A percentile compares a stretch with the other conserved stretches of the same genome.
These are phyloP conservation scores for Talaromyces adpressus DNA, from an alignment of 495 filamentous ascomycete genomes.

Conservation along the genomic window DNA sequence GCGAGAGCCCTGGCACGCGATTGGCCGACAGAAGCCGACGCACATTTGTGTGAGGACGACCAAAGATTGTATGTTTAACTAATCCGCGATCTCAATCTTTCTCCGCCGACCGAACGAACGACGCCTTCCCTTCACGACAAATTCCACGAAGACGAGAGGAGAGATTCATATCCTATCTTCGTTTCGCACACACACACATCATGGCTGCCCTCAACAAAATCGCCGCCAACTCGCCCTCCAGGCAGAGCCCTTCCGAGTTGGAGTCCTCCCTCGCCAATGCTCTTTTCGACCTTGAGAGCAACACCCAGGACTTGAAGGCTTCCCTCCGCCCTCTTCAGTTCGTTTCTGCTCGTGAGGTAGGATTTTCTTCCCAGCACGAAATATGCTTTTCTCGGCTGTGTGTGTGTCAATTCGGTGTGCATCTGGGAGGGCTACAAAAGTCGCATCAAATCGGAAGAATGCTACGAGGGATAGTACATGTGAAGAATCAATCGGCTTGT, in stretches of 20 bases:
- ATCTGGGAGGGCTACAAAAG: constrained; percentile 8
- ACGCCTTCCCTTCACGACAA: constrained; percentile 15
- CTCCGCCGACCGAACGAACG: constrained; percentile 7
- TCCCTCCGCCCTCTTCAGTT: constrained; percentile 94
- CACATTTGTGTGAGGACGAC: constrained; percentile 20
- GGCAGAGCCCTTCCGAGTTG: constrained; percentile 87
- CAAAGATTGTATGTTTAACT: constrained; percentile 3
- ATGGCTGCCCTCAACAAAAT: constrained; percentile 92
- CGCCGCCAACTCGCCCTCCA: constrained; percentile 88
- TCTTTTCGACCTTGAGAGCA: constrained; percentile 96
- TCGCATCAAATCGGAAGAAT: constrained; percentile 12
- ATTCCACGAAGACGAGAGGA: constrained; percentile 1
- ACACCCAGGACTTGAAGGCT: constrained; percentile 91
- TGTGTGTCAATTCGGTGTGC: neutral
- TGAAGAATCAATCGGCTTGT: neutral
- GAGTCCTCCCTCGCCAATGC: constrained; percentile 90
- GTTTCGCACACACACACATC: constrained; percentile 15
- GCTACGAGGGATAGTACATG: constrained; percentile 1
- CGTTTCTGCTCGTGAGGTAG: constrained; percentile 95
- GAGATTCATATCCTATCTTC: neutral
- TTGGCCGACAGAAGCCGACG: constrained; percentile 16
- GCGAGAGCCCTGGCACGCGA: constrained; percentile 34
- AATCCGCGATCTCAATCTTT: constrained; percentile 9
- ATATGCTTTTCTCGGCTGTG: constrained; percentile 9
- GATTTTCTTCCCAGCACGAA: constrained; percentile 20